A percentile compares a stretch with the other conserved stretches of the same genome.
These are phyloP conservation scores for Knufia petricola DNA, from an alignment of 2,329 filamentous ascomycete species.

Conservation along the genomic window DNA sequence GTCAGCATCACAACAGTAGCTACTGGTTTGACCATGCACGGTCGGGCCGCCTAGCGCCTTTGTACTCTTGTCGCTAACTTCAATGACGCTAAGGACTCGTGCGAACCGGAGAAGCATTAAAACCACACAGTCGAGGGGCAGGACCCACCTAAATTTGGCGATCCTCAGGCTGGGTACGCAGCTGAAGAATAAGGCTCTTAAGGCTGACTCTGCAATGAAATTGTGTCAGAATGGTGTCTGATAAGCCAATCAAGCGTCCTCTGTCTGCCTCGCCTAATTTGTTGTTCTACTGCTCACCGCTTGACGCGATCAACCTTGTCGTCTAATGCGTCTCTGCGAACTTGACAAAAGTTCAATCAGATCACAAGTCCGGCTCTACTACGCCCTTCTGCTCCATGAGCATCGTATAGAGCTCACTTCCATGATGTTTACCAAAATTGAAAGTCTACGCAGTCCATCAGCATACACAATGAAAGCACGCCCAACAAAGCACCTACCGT, in stretches of 20 bases:
- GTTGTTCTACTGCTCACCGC: background rate
- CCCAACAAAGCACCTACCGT: constrained; percentile 29
- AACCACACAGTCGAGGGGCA: background rate
- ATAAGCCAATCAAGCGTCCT: too few species aligned
- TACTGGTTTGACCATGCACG: background rate
- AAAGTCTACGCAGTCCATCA: background rate
- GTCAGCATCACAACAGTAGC: background rate
- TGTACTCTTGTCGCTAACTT: background rate
- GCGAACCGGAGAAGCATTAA: background rate
- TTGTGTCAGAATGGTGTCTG: too few species aligned
- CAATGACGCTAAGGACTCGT: background rate
- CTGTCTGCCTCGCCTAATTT: background rate
- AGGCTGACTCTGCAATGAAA: too few species aligned
- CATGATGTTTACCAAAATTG: constrained; percentile 25
- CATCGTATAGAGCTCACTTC: constrained; percentile 26
- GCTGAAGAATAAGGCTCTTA: background rate
- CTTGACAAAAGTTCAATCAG: constrained; percentile 2
- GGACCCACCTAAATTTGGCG: background rate
- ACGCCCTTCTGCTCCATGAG: constrained; percentile 26
- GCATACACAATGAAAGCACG: background rate
- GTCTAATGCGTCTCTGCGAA: background rate
- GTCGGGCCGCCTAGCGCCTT: background rate
- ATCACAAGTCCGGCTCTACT: constrained; percentile 30
- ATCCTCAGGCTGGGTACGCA: too few species aligned
- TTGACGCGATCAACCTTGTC: background rate